These are phyloP conservation scores for Ceratobasidium sp. DNA, from an alignment of 1,284 basidiomycete species.

Conservation along the genomic window DNA sequence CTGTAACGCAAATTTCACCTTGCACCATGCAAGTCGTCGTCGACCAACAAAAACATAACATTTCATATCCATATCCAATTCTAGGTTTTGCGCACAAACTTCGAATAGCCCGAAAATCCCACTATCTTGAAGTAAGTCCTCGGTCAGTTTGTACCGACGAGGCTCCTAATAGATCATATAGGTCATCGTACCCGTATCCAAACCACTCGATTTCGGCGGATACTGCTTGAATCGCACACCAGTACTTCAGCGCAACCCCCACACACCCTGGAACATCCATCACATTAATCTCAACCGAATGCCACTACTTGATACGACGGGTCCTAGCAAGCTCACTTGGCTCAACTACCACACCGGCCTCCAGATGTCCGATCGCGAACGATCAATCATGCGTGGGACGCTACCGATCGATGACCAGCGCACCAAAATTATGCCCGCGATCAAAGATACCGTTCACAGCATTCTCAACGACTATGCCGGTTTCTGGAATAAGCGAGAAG, in stretches of 20 bases:
- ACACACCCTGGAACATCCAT: slow-evolving; percentile 16
- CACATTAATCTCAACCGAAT: neutral
- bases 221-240: neutral
- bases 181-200: neutral
- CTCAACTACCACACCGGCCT: neutral
- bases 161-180: neutral
- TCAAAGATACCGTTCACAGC: neutral
- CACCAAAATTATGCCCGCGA: neutral
- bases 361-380: slow-evolving; percentile 5
- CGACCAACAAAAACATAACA: neutral
- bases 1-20: neutral
- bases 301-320: neutral
- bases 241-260: neutral
- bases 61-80: slow-evolving; percentile 23
- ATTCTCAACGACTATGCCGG: neutral
- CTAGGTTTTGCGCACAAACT: neutral
- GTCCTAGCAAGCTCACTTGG: neutral
- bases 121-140: slow-evolving; percentile 2
- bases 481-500: neutral
- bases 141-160: neutral
- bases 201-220: slow-evolving; percentile 1
- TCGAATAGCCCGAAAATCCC: slow-evolving; percentile 13
- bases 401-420: neutral
- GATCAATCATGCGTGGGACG: neutral
- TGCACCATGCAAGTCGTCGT: slow-evolving; percentile 5